Evolutionary conservation across 2,329 filamentous ascomycete species (phyloP).

Genomic region (Ophiostoma sp.): DNA sequence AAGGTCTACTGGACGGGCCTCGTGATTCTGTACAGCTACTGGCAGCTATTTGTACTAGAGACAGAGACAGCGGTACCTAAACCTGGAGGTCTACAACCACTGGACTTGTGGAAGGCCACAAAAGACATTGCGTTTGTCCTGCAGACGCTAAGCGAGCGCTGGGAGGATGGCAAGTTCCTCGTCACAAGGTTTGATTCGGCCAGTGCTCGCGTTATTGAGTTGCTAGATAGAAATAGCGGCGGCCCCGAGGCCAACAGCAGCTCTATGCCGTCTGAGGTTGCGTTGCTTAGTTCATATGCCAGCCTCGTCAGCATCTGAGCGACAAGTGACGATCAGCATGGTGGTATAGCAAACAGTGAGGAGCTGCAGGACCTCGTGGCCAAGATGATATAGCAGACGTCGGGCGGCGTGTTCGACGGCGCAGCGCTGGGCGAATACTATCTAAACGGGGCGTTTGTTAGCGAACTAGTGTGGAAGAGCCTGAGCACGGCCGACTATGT

Average conservation of each 20-base stretch:
- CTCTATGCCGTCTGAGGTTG: slow-evolving; percentile 25
- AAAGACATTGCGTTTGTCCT: slow-evolving; percentile 28
- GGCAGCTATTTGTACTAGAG: slow-evolving; percentile 20
- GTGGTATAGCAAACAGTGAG: slow-evolving; percentile 3
- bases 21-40: slow-evolving; percentile 28
- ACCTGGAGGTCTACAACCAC: neutral
- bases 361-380: slow-evolving; percentile 21
- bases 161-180: slow-evolving; percentile 29
- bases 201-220: slow-evolving; percentile 23
- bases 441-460: neutral
- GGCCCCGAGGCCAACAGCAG: neutral
- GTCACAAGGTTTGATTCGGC: slow-evolving; percentile 24
- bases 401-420: neutral
- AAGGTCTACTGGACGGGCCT: slow-evolving; percentile 30
- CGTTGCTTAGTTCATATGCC: slow-evolving; percentile 24
- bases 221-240: slow-evolving; percentile 15
- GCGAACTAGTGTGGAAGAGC: neutral
- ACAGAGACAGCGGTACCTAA: too few species aligned
- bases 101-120: slow-evolving; percentile 28
- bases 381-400: slow-evolving; percentile 17
- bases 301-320: slow-evolving; percentile 28
- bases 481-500: slow-evolving; percentile 3
- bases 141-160: slow-evolving; percentile 27
- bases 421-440: neutral
- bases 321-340: neutral